These are phyloP conservation scores for Brassica rapa DNA, from an alignment of 345 rosid species.

Conservation along the genomic window DNA sequence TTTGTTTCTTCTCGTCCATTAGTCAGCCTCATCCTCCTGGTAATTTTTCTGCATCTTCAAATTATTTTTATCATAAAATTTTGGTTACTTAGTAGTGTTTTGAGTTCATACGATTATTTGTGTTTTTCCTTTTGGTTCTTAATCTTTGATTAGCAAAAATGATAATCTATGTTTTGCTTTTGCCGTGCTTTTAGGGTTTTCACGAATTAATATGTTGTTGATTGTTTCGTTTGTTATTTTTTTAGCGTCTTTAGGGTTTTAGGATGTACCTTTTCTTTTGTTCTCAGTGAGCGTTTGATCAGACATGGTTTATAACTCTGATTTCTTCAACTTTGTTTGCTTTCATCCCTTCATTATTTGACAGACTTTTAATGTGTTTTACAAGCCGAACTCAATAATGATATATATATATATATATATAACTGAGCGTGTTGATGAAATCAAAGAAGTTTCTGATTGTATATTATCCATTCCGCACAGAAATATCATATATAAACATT, in stretches of 20 bases:
- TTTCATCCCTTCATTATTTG: neutral
- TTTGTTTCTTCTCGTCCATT: slow-evolving; percentile 22
- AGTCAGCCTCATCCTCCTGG: neutral
- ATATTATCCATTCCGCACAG: neutral
- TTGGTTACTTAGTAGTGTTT: neutral
- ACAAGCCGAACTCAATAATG: neutral
- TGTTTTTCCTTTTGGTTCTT: neutral
- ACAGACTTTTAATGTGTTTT: neutral
- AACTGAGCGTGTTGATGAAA: neutral
- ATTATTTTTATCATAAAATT: neutral
- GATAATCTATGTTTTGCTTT: neutral
- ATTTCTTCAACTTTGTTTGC: neutral
- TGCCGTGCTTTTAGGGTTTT: neutral
- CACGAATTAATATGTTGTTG: neutral
- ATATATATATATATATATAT: neutral
- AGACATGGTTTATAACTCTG: neutral
- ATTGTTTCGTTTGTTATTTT: neutral
- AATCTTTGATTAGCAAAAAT: neutral
- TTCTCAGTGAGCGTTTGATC: neutral
- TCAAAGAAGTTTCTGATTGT: neutral
- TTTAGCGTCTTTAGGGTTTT: neutral
- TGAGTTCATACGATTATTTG: neutral
- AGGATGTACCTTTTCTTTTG: neutral
- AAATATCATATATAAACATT: neutral
- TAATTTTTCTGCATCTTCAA: neutral